These are phyloP conservation scores for Stromatinia cepivora DNA, from an alignment of 2,329 filamentous ascomycete species.

Conservation along the genomic window DNA sequence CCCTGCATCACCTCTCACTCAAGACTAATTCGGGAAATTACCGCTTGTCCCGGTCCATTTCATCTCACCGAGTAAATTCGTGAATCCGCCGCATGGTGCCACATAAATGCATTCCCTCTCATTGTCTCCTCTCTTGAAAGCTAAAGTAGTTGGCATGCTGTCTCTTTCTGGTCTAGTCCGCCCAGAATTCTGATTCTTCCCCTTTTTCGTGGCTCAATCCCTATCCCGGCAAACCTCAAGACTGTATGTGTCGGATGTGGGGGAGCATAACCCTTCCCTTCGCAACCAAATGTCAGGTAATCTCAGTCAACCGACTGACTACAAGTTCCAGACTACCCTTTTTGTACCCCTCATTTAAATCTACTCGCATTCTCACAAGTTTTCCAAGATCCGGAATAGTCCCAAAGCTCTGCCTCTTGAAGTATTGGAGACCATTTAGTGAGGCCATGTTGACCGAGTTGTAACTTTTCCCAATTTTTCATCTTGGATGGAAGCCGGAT, in stretches of 20 bases:
- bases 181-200: slow-evolving; percentile 4
- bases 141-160: slow-evolving; percentile 6
- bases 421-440: slow-evolving; percentile 13
- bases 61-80: neutral
- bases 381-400: neutral
- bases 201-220: neutral
- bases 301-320: slow-evolving; percentile 5
- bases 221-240: neutral
- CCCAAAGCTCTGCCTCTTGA: neutral
- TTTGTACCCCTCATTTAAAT: neutral
- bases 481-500: neutral
- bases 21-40: slow-evolving; percentile 3
- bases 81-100: slow-evolving; percentile 8
- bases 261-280: slow-evolving; percentile 3
- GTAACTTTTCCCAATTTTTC: slow-evolving; percentile 1
- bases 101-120: slow-evolving; percentile 18
- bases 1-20: slow-evolving; percentile 9
- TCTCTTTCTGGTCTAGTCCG: slow-evolving; percentile 9
- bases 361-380: neutral
- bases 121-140: neutral
- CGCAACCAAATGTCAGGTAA: slow-evolving; percentile 6
- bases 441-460: slow-evolving; percentile 2
- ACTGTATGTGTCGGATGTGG: neutral
- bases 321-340: neutral
- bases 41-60: slow-evolving; percentile 3